Percentiles rank a stretch among this genome's conserved stretches.
Evolutionary conservation across 306 rosid genomes (phyloP).

Genomic region (Delonix regia): DNA sequence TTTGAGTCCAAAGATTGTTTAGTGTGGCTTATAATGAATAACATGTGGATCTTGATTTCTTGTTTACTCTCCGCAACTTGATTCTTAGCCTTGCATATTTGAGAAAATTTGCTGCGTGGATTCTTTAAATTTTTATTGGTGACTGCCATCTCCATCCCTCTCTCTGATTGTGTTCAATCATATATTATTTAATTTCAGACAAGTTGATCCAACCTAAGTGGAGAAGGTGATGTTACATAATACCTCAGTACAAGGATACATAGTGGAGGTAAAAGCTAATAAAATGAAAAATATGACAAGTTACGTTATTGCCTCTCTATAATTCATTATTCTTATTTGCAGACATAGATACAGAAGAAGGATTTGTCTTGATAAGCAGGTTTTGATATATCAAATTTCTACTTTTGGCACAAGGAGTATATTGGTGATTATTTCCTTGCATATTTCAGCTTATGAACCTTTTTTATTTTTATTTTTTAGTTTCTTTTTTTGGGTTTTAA

Average conservation of each 20-base stretch:
- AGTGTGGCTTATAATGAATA: background rate
- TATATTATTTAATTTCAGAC: conserved; percentile 43
- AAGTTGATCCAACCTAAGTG: conserved; percentile 50
- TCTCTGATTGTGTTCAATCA: conserved; percentile 1
- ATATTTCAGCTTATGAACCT: background rate
- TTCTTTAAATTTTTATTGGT: background rate
- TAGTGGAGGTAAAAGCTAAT: background rate
- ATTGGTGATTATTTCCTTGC: background rate
- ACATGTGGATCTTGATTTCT: background rate
- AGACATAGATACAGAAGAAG: background rate
- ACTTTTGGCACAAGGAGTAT: background rate
- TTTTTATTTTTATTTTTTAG: background rate
- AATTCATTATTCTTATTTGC: background rate
- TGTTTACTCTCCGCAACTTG: background rate
- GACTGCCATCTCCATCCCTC: background rate
- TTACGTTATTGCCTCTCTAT: background rate
- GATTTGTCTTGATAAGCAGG: conserved; percentile 14
- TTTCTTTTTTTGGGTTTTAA: background rate
- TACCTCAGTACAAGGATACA: background rate
- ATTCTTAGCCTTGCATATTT: background rate
- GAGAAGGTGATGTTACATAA: conserved; percentile 46
- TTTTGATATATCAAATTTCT: conserved; percentile 4
- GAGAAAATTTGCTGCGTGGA: background rate
- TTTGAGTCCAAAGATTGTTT: background rate
- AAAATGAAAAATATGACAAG: background rate